Conservation (phyloP, 2,329 filamentous ascomycete species). For the Talaromyces verruculosus region DNA sequence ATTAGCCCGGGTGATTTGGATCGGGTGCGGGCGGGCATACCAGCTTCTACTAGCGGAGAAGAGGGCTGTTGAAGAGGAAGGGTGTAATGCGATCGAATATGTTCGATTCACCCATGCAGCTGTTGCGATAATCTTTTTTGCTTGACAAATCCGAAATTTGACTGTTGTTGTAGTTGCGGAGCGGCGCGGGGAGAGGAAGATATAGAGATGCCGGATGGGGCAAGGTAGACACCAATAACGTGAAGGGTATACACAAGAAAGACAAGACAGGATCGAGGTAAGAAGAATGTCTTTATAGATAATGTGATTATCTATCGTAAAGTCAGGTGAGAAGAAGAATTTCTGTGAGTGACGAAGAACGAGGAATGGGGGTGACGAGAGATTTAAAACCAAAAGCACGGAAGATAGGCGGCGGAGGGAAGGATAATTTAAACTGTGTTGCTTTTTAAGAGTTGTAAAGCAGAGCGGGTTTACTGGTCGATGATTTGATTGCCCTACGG, state of each 20-base stretch:
- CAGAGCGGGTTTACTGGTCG: constrained; percentile 8
- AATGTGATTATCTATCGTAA: neutral
- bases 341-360: neutral
- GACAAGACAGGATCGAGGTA: neutral
- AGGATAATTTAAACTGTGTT: constrained; percentile 10
- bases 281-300: neutral
- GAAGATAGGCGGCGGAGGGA: constrained; percentile 5
- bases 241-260: neutral
- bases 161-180: neutral
- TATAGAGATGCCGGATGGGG: constrained; percentile 1
- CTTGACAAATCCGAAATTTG: neutral
- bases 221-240: constrained; percentile 2
- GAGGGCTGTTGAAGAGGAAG: neutral
- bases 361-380: constrained; percentile 2
- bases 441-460: neutral
- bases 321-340: constrained; percentile 6
- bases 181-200: constrained; percentile 3
- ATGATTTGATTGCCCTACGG: constrained; percentile 23
- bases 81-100: neutral
- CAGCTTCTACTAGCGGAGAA: neutral
- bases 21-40: constrained; percentile 3
- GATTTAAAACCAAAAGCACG: constrained; percentile 11
- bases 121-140: neutral
- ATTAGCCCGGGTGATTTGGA: neutral
- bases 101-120: neutral